Percentiles rank a stretch among this genome's conserved stretches.
Evolutionary conservation across 257 asterid species (phyloP).

Genomic region (Nicotiana otophora): DNA sequence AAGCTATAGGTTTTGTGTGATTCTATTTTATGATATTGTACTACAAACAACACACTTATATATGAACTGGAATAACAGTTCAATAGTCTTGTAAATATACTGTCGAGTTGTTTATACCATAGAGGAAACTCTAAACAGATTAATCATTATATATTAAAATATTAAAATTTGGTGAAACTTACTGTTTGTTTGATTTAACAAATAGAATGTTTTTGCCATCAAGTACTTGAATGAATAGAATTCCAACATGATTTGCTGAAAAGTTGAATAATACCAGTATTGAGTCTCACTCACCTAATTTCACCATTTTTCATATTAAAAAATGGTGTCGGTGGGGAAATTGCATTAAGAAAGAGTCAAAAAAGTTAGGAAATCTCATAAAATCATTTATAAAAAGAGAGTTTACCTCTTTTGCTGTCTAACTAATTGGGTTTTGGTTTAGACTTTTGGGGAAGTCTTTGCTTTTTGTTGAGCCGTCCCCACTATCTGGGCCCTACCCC

Average conservation of each 20-base stretch:
- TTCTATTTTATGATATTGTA: too few relatives aligned
- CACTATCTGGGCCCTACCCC: neutral
- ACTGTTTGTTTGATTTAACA: neutral
- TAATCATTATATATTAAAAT: neutral
- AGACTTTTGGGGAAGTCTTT: neutral
- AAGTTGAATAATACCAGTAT: neutral
- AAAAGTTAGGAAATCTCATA: neutral
- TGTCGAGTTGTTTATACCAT: neutral
- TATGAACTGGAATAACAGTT: too few relatives aligned
- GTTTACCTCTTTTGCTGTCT: neutral
- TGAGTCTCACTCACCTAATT: neutral
- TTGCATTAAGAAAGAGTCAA: neutral
- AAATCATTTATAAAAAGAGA: neutral
- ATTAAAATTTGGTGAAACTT: neutral
- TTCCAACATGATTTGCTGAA: neutral
- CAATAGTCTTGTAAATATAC: too few relatives aligned
- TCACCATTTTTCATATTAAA: neutral
- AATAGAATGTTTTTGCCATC: neutral
- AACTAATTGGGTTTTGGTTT: slow-evolving; percentile 3
- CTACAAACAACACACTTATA: too few relatives aligned
- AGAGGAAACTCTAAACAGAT: neutral
- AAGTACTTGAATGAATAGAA: neutral
- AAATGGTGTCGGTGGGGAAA: slow-evolving; percentile 6
- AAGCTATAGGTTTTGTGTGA: too few relatives aligned
- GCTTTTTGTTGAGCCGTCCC: neutral